These are phyloP conservation scores for Aethionema arabicum DNA, from an alignment of 345 rosid species.

Conservation along the genomic window DNA sequence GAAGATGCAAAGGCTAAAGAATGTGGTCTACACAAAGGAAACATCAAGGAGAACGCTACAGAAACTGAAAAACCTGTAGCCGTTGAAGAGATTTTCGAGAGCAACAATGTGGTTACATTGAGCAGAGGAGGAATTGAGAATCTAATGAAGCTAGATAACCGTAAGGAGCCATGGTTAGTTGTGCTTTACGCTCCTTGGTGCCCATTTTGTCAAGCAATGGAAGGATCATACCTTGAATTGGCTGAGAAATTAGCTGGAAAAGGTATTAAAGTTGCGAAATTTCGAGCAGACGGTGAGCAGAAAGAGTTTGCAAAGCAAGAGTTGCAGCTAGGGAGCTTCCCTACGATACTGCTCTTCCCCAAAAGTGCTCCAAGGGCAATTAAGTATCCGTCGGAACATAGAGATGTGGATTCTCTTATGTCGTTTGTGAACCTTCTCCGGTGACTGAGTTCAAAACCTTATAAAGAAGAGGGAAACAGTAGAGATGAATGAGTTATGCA, in stretches of 20 bases:
- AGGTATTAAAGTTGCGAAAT: slow-evolving; percentile 89
- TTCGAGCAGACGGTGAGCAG: slow-evolving; percentile 80
- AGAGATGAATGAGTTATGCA: slow-evolving; percentile 35
- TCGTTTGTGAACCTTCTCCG: slow-evolving; percentile 79
- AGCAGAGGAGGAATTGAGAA: slow-evolving; percentile 81
- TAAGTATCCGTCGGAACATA: slow-evolving; percentile 84
- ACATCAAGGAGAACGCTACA: slow-evolving; percentile 52
- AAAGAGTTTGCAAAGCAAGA: slow-evolving; percentile 76
- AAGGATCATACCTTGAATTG: slow-evolving; percentile 64
- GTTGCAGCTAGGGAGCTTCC: slow-evolving; percentile 84
- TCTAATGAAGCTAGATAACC: slow-evolving; percentile 54
- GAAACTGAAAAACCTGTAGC: slow-evolving; percentile 34
- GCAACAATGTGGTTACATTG: slow-evolving; percentile 57
- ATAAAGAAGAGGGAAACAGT: slow-evolving; percentile 21
- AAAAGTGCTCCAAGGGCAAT: slow-evolving; percentile 63
- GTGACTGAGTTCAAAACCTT: slow-evolving; percentile 33
- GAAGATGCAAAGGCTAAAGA: slow-evolving; percentile 98
- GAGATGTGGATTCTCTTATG: slow-evolving; percentile 86
- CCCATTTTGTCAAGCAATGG: slow-evolving; percentile 92
- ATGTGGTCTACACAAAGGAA: slow-evolving; percentile 93
- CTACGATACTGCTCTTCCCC: slow-evolving; percentile 80
- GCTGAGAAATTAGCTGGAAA: slow-evolving; percentile 71
- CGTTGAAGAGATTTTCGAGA: slow-evolving; percentile 62
- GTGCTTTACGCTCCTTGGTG: slow-evolving; percentile 99
- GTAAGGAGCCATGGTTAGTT: slow-evolving; percentile 83